Conservation (phyloP, 768 basidiomycete genomes). For the Infundibulicybe gibba region DNA sequence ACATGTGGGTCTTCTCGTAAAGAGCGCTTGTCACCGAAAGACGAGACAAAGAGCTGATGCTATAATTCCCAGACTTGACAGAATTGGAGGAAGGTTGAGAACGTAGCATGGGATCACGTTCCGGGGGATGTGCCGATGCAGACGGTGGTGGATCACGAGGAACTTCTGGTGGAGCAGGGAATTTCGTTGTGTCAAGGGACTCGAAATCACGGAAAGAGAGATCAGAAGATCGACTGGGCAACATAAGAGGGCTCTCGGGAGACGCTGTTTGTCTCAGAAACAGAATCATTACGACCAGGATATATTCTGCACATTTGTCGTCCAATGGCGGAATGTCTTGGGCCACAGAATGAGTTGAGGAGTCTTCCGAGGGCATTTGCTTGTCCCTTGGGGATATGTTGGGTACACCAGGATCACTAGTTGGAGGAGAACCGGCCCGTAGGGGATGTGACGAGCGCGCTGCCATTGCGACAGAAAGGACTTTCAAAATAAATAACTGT, state of each 20-base stretch:
- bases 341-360: conserved; percentile 44
- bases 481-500: conserved; percentile 81
- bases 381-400: conserved; percentile 24
- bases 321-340: conserved; percentile 73
- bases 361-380: conserved; percentile 29
- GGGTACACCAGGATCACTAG: conserved; percentile 35
- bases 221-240: conserved; percentile 55
- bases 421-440: conserved; percentile 33
- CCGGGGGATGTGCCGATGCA: conserved; percentile 3
- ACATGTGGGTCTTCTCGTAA: conserved; percentile 64
- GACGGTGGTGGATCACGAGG: conserved; percentile 9
- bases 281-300: conserved; percentile 79
- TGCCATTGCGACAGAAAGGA: conserved; percentile 73
- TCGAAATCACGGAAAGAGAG: conserved; percentile 75
- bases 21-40: conserved; percentile 31
- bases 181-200: conserved; percentile 37
- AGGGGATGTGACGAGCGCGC: conserved; percentile 64
- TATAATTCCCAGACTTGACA: conserved; percentile 30
- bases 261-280: conserved; percentile 72
- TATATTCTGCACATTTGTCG: conserved; percentile 77
- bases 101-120: conserved; percentile 23
- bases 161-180: conserved; percentile 5
- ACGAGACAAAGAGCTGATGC: conserved; percentile 37
- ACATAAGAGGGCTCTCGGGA: conserved; percentile 48
- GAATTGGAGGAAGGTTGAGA: conserved; percentile 39